Percentiles rank a stretch among this genome's conserved stretches.
Conservation (phyloP, 1,139 yeast genomes). For the Magnusiomyces paraingens region DNA sequence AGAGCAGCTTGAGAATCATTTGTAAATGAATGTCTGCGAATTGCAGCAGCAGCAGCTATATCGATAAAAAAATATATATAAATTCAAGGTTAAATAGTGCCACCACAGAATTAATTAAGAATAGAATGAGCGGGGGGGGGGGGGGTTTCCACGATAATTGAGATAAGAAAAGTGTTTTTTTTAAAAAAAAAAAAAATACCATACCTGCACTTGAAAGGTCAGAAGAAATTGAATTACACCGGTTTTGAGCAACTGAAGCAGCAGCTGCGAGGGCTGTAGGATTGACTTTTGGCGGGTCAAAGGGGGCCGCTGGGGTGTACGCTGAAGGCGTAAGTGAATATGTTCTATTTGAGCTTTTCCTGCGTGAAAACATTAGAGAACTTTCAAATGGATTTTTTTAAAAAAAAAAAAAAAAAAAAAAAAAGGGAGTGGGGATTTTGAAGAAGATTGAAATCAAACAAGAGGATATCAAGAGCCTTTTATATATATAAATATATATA, state of each 20-base stretch:
- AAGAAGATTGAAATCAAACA: too few species aligned
- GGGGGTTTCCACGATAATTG: neutral
- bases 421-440: neutral
- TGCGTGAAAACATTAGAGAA: slow-evolving; percentile 21
- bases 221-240: slow-evolving; percentile 17
- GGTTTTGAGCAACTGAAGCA: slow-evolving; percentile 28
- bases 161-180: too few species aligned
- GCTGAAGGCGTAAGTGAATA: slow-evolving; percentile 30
- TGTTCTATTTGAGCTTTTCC: slow-evolving; percentile 24
- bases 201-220: slow-evolving; percentile 19
- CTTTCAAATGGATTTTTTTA: neutral
- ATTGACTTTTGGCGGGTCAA: slow-evolving; percentile 22
- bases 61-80: slow-evolving; percentile 19
- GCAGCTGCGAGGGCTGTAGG: slow-evolving; percentile 43
- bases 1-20: slow-evolving; percentile 1
- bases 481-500: too few species aligned
- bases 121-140: neutral
- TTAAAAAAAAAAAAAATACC: neutral
- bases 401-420: neutral
- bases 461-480: neutral
- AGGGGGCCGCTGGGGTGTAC: slow-evolving; percentile 26
- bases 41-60: slow-evolving; percentile 36
- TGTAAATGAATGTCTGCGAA: slow-evolving; percentile 33
- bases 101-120: too few species aligned
- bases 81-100: neutral